These are phyloP conservation scores for Naumovozyma dairenensis DNA, from an alignment of 805 yeast species.

Conservation along the genomic window DNA sequence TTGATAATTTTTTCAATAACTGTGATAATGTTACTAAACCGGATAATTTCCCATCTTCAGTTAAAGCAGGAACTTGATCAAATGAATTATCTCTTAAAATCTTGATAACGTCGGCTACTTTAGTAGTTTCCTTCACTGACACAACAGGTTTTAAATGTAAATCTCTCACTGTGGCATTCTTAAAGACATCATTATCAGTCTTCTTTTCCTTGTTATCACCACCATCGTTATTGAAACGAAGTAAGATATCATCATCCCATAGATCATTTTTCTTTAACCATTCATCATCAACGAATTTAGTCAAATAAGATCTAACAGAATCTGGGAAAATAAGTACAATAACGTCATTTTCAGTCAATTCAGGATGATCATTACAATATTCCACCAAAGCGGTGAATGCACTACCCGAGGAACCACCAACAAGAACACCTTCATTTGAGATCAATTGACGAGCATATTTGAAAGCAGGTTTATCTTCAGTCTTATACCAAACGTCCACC, in stretches of 20 bases:
- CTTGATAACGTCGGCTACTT: conserved; percentile 55
- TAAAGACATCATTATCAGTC: conserved; percentile 35
- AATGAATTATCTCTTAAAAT: conserved; percentile 66
- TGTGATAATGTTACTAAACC: conserved; percentile 73
- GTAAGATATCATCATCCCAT: conserved; percentile 43
- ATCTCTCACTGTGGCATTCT: conserved; percentile 53
- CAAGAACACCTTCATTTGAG: conserved; percentile 74
- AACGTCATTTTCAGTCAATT: conserved; percentile 59
- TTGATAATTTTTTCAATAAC: conserved; percentile 56
- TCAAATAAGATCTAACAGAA: conserved; percentile 74
- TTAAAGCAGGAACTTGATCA: conserved; percentile 75
- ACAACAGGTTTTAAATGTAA: conserved; percentile 73
- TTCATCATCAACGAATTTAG: conserved; percentile 83
- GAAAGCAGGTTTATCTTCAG: conserved; percentile 75
- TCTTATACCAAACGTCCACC: conserved; percentile 77
- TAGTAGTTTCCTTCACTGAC: conserved; percentile 52
- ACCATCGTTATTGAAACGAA: conserved; percentile 21
- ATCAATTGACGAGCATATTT: conserved; percentile 72
- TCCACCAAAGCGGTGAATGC: conserved; percentile 72
- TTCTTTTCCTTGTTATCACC: conserved; percentile 9
- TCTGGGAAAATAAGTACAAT: conserved; percentile 81
- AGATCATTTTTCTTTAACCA: conserved; percentile 79
- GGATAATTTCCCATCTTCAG: conserved; percentile 46
- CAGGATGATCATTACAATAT: conserved; percentile 50
- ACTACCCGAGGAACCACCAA: conserved; percentile 85